Percentiles rank a stretch among this genome's conserved stretches.
Conservation (phyloP, 1,284 basidiomycete genomes). For the Heliocybe sulcata region DNA sequence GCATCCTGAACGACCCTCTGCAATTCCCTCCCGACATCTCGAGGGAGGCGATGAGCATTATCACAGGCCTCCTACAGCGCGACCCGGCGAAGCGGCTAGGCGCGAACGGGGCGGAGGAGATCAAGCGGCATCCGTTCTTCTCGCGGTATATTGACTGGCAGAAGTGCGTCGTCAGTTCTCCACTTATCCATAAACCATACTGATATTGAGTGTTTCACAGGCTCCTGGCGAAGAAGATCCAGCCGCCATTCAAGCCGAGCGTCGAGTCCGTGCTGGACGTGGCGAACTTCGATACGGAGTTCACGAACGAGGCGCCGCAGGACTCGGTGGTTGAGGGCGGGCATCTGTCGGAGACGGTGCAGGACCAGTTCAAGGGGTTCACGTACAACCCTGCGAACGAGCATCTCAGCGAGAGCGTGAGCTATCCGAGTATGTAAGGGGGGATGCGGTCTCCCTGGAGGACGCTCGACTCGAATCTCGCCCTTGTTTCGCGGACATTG, state of each 20-base stretch:
- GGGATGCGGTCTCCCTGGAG: background rate
- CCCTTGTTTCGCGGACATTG: background rate
- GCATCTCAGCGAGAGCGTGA: slow-evolving; percentile 73
- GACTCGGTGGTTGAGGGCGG: slow-evolving; percentile 94
- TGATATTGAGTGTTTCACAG: slow-evolving; percentile 26
- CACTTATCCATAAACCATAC: slow-evolving; percentile 1
- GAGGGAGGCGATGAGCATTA: slow-evolving; percentile 83
- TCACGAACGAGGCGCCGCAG: slow-evolving; percentile 87
- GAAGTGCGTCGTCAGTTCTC: slow-evolving; percentile 29
- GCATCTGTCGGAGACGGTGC: slow-evolving; percentile 87
- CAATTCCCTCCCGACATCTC: slow-evolving; percentile 91
- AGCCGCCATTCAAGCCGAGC: slow-evolving; percentile 96
- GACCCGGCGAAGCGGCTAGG: slow-evolving; percentile 86
- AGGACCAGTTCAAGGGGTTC: slow-evolving; percentile 89
- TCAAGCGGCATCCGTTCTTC: slow-evolving; percentile 96
- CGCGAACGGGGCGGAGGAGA: slow-evolving; percentile 91
- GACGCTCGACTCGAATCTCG: background rate
- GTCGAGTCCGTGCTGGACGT: slow-evolving; percentile 77
- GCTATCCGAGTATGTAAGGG: slow-evolving; percentile 28
- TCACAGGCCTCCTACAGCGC: slow-evolving; percentile 84
- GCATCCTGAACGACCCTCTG: slow-evolving; percentile 92
- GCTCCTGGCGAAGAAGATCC: slow-evolving; percentile 91
- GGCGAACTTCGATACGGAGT: slow-evolving; percentile 93
- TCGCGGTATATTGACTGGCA: slow-evolving; percentile 92
- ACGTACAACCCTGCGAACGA: slow-evolving; percentile 80